Percentiles rank a stretch among this genome's conserved stretches.
Evolutionary conservation across 495 filamentous ascomycete species (phyloP).

Genomic region (Melanomma pulvis-pyrius): DNA sequence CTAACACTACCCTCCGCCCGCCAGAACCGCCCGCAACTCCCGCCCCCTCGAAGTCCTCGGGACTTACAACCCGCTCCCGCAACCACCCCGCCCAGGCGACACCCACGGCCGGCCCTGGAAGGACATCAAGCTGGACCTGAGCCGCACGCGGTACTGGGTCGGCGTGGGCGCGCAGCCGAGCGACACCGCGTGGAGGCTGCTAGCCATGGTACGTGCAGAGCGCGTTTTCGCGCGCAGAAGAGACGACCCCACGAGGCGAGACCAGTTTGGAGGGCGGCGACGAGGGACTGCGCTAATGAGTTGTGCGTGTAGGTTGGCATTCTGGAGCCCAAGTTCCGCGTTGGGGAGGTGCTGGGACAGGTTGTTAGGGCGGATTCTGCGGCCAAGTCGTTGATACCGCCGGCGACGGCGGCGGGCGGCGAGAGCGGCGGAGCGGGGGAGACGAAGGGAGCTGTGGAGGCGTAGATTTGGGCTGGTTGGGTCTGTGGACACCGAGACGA

Average conservation of each 20-base stretch:
- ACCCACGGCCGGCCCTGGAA: slow-evolving; percentile 74
- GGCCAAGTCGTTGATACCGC: slow-evolving; percentile 26
- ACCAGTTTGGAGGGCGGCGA: background rate
- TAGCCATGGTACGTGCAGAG: slow-evolving; percentile 78
- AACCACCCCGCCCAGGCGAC: slow-evolving; percentile 66
- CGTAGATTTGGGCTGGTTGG: background rate
- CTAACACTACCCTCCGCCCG: slow-evolving; percentile 31
- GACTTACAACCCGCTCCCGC: slow-evolving; percentile 91
- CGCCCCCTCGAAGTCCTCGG: slow-evolving; percentile 90
- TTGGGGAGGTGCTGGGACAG: slow-evolving; percentile 12
- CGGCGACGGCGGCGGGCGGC: background rate
- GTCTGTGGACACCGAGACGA: too few species aligned
- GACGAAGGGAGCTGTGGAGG: background rate
- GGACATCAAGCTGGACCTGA: slow-evolving; percentile 82
- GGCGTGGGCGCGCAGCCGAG: slow-evolving; percentile 95
- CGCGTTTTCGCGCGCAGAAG: background rate
- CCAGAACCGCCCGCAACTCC: slow-evolving; percentile 73
- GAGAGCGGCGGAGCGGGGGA: background rate
- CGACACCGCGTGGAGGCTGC: slow-evolving; percentile 81
- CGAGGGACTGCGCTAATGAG: background rate
- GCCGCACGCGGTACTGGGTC: slow-evolving; percentile 89
- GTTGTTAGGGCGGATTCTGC: slow-evolving; percentile 28
- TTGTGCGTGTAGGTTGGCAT: slow-evolving; percentile 49
- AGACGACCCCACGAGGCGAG: background rate
- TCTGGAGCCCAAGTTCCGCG: slow-evolving; percentile 51